These are phyloP conservation scores for Leccinellum rugosiceps DNA, from an alignment of 768 basidiomycete genomes.

Conservation along the genomic window DNA sequence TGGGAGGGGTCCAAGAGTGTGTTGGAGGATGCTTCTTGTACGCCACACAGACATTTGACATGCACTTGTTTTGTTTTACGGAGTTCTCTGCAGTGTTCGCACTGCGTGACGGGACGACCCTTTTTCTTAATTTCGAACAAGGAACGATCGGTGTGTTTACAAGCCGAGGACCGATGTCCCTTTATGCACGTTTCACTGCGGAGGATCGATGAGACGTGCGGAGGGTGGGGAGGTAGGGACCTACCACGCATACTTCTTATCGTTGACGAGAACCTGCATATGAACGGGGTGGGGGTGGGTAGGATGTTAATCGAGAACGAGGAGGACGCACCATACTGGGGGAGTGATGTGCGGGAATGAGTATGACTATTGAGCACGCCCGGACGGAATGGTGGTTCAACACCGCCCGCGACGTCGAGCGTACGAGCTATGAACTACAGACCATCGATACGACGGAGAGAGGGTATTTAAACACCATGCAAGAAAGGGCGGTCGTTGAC, in stretches of 20 bases:
- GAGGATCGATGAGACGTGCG: conserved; percentile 6
- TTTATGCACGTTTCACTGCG: conserved; percentile 89
- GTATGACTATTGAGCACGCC: conserved; percentile 15
- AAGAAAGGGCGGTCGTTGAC: conserved; percentile 43
- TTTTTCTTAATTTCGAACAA: conserved; percentile 79
- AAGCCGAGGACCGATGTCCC: conserved; percentile 87
- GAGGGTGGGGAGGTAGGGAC: conserved; percentile 23
- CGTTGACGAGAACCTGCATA: conserved; percentile 61
- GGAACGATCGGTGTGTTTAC: conserved; percentile 84
- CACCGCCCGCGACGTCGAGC: conserved; percentile 59
- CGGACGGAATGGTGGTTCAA: conserved; percentile 37
- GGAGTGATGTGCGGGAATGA: background rate
- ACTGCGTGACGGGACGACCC: conserved; percentile 56
- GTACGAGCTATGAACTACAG: conserved; percentile 44
- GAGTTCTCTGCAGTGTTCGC: conserved; percentile 46
- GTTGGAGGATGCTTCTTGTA: conserved; percentile 35
- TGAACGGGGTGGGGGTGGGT: background rate
- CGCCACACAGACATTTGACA: conserved; percentile 39
- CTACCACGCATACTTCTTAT: conserved; percentile 82
- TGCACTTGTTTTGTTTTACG: conserved; percentile 47
- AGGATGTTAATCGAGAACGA: background rate
- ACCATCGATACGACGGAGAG: conserved; percentile 27
- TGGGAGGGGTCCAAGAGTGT: conserved; percentile 24
- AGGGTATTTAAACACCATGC: conserved; percentile 47
- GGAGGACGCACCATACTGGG: conserved; percentile 37